Conservation (phyloP, 1,284 basidiomycete genomes). For the Puccinia polysora region DNA sequence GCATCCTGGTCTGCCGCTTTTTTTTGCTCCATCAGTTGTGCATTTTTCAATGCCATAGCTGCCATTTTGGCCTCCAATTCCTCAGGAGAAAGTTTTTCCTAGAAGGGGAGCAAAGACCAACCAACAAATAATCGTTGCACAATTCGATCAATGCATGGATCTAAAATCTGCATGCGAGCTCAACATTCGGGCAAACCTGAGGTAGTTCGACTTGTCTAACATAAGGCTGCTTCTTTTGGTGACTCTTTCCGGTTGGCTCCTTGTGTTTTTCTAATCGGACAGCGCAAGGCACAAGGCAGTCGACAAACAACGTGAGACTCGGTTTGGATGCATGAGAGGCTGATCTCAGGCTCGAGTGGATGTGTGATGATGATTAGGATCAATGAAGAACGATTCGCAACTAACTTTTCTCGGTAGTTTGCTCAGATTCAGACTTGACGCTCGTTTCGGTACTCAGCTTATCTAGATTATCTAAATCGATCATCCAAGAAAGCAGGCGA, state of each 20-base stretch:
- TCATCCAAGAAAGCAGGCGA: no score
- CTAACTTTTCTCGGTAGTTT: no score
- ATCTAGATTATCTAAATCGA: no score
- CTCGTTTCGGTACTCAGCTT: no score
- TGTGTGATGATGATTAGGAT: no score
- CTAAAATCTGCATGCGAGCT: background rate
- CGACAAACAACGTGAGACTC: no score
- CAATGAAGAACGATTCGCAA: no score
- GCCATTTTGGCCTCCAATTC: constrained; percentile 48
- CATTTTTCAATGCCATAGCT: constrained; percentile 46
- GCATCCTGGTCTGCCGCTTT: constrained; percentile 38
- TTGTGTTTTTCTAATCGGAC: background rate
- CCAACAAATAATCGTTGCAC: background rate
- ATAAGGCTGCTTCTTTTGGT: constrained; percentile 29
- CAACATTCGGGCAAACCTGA: background rate
- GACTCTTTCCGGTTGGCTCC: background rate
- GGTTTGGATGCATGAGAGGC: no score
- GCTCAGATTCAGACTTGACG: no score
- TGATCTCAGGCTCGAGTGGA: no score
- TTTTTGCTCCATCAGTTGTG: constrained; percentile 34
- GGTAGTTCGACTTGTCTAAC: constrained; percentile 39
- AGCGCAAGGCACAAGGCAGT: no score
- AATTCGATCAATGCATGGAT: background rate
- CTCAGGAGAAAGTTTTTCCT: constrained; percentile 45
- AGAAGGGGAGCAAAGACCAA: background rate